Evolutionary conservation across 495 filamentous ascomycete species (phyloP), one percentile per base, ranked within the genome.

Genomic region (Aspergillus haitiensis): DNA sequence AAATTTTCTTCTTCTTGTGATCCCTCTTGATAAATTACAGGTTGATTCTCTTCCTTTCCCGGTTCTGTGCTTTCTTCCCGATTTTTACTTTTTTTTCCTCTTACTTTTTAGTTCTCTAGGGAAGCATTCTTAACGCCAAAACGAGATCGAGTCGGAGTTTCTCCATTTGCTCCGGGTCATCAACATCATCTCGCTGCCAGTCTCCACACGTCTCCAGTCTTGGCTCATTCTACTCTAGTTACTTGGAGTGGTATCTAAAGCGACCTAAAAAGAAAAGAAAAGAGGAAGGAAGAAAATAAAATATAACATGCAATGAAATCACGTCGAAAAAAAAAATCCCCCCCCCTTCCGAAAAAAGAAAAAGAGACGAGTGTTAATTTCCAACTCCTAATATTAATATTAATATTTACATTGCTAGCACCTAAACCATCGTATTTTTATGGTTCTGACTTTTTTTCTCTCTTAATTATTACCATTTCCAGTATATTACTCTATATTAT

Each of bases 161-260:
- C 42, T 51, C 58, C 58, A 60, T 47, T 46, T 52, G 15, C 35
- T 51, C 52, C 58, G 49, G 50, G 48, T 51, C 48, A 51, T 51
- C 48, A 51, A 51, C 32, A 51, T 51, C 48, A 51, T 51, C 44
- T 47, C 16, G 10, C 15, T 15, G 13, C 32, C 32, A 35, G 50
- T 21, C 34, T 54, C 52, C 52, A 54, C 52, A 54, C 31, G 35
- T 54, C 52, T 54, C 52, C 52, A 54, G 52, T 42, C 52, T 54
- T 54, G 52, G 52, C 52, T 54, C 42, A n/a, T 27, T 27, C 21
- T 1, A 27, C 21, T 27, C 21, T 27, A n/a, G 21, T 27, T 27
- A 27, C 21, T 27, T 27, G 21, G 21, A 27, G 21, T 27, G 21
- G 21, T 40, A 40, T 40, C n/a, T 6, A n/a, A 11, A 40, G 10